phyloP scores from a whole-genome alignment of 352 stramenopile species.

The Pelagophyceae sp. region DNA sequence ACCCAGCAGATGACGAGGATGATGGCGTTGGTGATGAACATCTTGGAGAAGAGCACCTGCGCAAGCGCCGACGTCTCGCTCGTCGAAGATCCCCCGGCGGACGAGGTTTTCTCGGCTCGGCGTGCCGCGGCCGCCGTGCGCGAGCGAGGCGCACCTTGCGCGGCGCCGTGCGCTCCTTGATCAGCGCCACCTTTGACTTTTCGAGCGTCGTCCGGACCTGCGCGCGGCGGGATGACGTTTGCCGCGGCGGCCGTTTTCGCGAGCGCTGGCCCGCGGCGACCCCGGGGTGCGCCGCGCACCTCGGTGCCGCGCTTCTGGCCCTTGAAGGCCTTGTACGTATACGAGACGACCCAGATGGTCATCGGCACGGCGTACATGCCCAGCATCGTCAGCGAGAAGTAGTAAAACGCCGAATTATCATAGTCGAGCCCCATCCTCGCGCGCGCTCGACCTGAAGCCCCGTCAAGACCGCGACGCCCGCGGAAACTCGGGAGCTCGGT shows the following conservation, averaged over 20 bases:
- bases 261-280: too few relatives aligned
- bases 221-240: background rate
- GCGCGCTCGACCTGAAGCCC: too few relatives aligned
- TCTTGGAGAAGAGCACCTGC: background rate
- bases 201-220: conserved; percentile 8
- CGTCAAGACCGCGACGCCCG: too few relatives aligned
- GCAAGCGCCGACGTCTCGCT: too few relatives aligned
- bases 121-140: background rate
- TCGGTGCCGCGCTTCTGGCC: background rate
- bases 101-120: background rate
- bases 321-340: background rate
- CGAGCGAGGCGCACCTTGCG: background rate
- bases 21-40: background rate
- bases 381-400: conserved; percentile 92
- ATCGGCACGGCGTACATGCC: conserved; percentile 89
- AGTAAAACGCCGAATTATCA: conserved; percentile 98
- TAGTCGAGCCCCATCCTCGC: conserved; percentile 74
- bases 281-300: background rate
- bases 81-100: too few relatives aligned
- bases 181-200: background rate
- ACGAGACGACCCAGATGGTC: conserved; percentile 52
- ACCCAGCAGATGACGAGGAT: background rate
- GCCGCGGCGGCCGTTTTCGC: too few relatives aligned
- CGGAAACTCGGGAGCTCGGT: too few relatives aligned
- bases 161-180: background rate